Base-by-base conservation (phyloP, 2,329 filamentous ascomycete genomes). In the Cytospora schulzeri region DNA sequence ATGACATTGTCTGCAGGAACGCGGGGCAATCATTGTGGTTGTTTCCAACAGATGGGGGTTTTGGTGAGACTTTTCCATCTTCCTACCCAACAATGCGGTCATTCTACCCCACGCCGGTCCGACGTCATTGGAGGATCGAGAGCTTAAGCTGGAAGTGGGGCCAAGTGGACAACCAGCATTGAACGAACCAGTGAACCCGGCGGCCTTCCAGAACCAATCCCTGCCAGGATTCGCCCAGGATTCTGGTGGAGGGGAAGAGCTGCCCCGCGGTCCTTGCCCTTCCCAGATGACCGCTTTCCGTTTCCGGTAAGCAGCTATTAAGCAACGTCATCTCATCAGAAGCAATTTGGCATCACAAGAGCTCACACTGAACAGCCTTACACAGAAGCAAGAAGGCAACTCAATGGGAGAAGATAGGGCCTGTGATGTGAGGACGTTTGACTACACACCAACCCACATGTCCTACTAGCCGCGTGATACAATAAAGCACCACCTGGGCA, bases 1-100 rank as follows among this genome's bases (percentile, higher is more conserved):
- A 28, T 54, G 50, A 52, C 58, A 4, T 55, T 54, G 59, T n/a
- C 59, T 56, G 58, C 50, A 54, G 50, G 58, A 60, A 60, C 58
- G 58, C 58, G 58, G 35, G 33, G 19, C 48, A 31, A 22, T 48
- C 51, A 55, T 9, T 61, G 51, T 61, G 59, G 52, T 53, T 17
- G 35, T 48, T 29, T 12, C 28, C 38, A n/a, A 31, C 14, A 48
- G 45, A 48, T 55, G 52, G 59, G 59, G 35, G 33, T 22, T 4
- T 12, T 33, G 35, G 33, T 28, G 28, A 35, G 52, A 50, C 48
- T 41, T 56, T 56, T 50, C 29, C 29, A 50, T 52, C 38, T 45
- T 28, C n/a, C 45, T 48, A 14, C 45, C 45, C 24, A 24, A 48
- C 45, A 48, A 48, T 48, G 45, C 45, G 28, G 26, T 29, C 52